Percentiles rank a stretch among this genome's conserved stretches.
phyloP scores from a whole-genome alignment of 306 rosid species.

The Vigna unguiculata region DNA sequence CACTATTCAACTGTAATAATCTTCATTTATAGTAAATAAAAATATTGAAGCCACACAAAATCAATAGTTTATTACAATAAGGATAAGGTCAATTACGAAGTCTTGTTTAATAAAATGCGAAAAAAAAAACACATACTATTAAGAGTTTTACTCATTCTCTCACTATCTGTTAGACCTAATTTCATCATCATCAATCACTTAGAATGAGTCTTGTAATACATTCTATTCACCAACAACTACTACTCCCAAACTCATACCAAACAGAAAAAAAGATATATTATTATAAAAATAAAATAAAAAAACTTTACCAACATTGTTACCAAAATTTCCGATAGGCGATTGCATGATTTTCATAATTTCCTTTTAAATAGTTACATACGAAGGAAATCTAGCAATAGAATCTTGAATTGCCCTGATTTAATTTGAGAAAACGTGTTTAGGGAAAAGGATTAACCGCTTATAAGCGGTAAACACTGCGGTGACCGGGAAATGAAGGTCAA shows the following conservation, averaged over 20 bases:
- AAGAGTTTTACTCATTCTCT: conserved; percentile 20
- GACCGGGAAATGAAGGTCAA: conserved; percentile 56
- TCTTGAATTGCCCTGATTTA: conserved; percentile 50
- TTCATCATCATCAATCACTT: conserved; percentile 48
- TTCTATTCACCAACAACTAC: conserved; percentile 50
- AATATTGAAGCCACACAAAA: not conserved
- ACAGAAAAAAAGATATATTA: not conserved
- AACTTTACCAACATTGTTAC: conserved; percentile 39
- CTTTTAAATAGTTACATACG: not conserved
- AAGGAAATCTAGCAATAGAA: not conserved
- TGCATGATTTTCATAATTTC: not conserved
- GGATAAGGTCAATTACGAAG: not conserved
- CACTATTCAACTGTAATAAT: too few relatives aligned
- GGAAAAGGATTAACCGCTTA: conserved; percentile 51
- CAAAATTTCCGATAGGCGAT: conserved; percentile 41
- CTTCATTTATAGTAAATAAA: not conserved
- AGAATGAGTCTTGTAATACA: conserved; percentile 21
- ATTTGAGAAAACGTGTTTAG: conserved; percentile 8
- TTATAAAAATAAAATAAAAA: not conserved
- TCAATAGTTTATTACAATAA: not conserved
- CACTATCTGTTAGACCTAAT: conserved; percentile 52
- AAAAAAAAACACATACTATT: not conserved
- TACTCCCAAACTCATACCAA: conserved; percentile 52
- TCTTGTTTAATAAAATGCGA: not conserved
- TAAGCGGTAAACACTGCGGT: conserved; percentile 54